Conservation (phyloP, 2,329 filamentous ascomycete genomes). For the Chaetomium sp. region DNA sequence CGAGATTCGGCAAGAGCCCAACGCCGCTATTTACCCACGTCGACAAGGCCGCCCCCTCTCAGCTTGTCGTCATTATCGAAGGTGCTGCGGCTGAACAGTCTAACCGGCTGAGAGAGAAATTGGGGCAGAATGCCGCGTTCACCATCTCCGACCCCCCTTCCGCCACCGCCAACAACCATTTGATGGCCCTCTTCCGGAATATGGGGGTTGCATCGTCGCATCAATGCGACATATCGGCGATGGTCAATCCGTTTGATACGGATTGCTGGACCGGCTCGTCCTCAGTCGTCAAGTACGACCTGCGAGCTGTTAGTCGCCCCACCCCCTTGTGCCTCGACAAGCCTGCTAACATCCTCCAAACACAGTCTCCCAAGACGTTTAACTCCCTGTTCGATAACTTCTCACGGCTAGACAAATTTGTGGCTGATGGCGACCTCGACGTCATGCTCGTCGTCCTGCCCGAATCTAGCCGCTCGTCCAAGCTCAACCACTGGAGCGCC, state of each 20-base stretch:
- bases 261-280: slow-evolving; percentile 50
- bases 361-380: slow-evolving; percentile 47
- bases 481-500: slow-evolving; percentile 46
- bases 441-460: slow-evolving; percentile 60
- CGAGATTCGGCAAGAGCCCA: slow-evolving; percentile 59
- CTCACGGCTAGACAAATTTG: slow-evolving; percentile 48
- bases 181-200: slow-evolving; percentile 44
- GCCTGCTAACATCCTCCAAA: slow-evolving; percentile 5
- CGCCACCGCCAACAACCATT: slow-evolving; percentile 45
- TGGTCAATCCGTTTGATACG: slow-evolving; percentile 47
- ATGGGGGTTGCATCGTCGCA: slow-evolving; percentile 43
- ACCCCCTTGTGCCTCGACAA: not conserved
- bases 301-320: slow-evolving; percentile 44
- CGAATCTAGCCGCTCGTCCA: slow-evolving; percentile 45
- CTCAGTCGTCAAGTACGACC: slow-evolving; percentile 49
- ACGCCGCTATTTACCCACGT: slow-evolving; percentile 53
- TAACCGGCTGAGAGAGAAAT: slow-evolving; percentile 46
- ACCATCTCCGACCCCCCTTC: slow-evolving; percentile 51
- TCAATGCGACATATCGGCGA: slow-evolving; percentile 44
- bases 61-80: slow-evolving; percentile 63
- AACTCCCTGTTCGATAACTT: slow-evolving; percentile 49
- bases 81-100: slow-evolving; percentile 54
- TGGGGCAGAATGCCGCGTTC: slow-evolving; percentile 51
- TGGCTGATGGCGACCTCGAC: slow-evolving; percentile 55
- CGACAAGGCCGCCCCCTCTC: slow-evolving; percentile 45